Evolutionary conservation across 1,284 basidiomycete species (phyloP), one percentile per base, ranked within the genome.

Genomic region (Termitomyces sp.): DNA sequence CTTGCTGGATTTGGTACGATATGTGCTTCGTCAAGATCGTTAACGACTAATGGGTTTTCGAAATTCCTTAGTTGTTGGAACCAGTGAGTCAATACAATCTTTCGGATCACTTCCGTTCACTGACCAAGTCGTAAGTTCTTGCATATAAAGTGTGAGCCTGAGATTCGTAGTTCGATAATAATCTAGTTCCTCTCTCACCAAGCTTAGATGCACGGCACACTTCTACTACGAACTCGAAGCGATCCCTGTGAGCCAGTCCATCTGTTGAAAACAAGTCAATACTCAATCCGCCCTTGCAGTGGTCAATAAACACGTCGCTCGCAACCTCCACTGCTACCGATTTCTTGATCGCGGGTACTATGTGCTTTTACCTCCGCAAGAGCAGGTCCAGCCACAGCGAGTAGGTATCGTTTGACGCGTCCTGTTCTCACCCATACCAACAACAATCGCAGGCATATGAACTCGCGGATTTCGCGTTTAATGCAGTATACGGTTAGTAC

Each of bases 281-380:
- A 34, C 38, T 50, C 2, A 45, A 38, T 19, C 7, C 12, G 31
- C 39, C 7, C 4, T 42, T 15, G 7, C 36, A 77, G 73, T 78
- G 75, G 75, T 66, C 68, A 1, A 69, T 79, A 56, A 67, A 70
- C 48, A 62, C 68, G 42, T 71, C 73, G 3, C 67, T 81, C 8
- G 71, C 70, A 8, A 66, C 72, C 0, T 67, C 73, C 2, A 75
- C 78, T 2, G 49, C 65, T 8, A 79, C 76, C 42, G 79, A 81
- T 54, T 72, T 80, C 49, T 63, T 75, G 33, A 75, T 81, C 54
- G 65, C 78, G 2, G 59, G 62, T 6, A 69, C 75, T 9, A 76
- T 81, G 72, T 79, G 73, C 60, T 80, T 67, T 53, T 80, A 80
- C 55, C 64, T 81, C 9, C 61, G 65, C 43, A 77, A 74, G 59